Base-by-base conservation (phyloP, 495 filamentous ascomycete species). In the Penicillium parvum region DNA sequence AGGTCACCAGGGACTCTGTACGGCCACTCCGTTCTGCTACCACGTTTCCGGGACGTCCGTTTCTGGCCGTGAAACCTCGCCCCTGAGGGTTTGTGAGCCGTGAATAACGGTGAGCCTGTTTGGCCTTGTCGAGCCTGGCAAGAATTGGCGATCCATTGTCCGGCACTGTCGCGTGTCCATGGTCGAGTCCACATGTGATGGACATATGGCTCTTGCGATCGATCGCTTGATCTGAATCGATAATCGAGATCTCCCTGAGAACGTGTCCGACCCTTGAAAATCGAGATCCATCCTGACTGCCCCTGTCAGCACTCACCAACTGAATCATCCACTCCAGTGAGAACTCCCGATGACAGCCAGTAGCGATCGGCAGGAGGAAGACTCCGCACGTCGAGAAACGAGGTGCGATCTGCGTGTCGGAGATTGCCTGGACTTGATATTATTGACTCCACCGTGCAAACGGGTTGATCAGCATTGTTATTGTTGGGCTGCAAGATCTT, bases 171-270 rank as follows among this genome's bases (percentile, higher is more conserved):
- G n/a, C n/a, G n/a, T n/a, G 9, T 9, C 16, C 9, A 17, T n/a
- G 15, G 26, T 11, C 7, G 3, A 10, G 8, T 12, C 10, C 15
- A 17, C 5, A 30, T 7, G 15, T 7, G 10, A 19, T 23, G 22
- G 19, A 19, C 21, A 11, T 11, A 12, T 25, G 37, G 15, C 29
- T 18, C 22, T 8, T 40, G 7, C 22, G 36, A 25, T 15, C 8
- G 10, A 16, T 7, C 17, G n/a, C n/a, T n/a, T 15, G 8, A 22
- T 22, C 18, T 32, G 26, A 27, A 41, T 41, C n/a, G 3, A 16
- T 7, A 10, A 47, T 32, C 34, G 34, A 49, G 47, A 49, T 49
- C 47, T 38, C 27, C 27, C 11, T 30, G 21, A 27, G 23, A 29
- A 12, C 3, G 5, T 2, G 28, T 15, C 28, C 12, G 12, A n/a